These are phyloP conservation scores for Mitragyna speciosa DNA, from an alignment of 257 asterid genomes.

Conservation along the genomic window DNA sequence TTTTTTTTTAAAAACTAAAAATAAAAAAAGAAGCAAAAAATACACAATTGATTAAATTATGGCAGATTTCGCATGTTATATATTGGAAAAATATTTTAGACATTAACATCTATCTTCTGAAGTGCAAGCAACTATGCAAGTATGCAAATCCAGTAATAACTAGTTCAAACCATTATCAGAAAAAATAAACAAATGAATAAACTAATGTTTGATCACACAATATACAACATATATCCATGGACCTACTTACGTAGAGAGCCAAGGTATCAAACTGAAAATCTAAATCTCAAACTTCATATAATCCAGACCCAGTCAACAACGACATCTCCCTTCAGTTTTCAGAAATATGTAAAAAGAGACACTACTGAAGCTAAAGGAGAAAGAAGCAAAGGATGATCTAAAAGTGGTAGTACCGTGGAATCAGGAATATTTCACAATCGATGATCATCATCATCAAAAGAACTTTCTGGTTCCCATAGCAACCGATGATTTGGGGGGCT, in stretches of 20 bases:
- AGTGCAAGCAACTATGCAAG: not conserved
- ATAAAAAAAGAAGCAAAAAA: too few relatives aligned
- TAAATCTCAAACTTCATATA: not conserved
- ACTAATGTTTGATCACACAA: not conserved
- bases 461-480: conserved; percentile 22
- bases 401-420: conserved; percentile 8
- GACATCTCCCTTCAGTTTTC: not conserved
- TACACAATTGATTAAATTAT: not conserved
- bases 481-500: conserved; percentile 7
- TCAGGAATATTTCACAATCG: not conserved
- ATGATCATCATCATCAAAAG: conserved; percentile 14
- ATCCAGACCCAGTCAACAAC: not conserved
- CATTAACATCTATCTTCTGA: not conserved
- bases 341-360: not conserved
- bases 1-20: too few relatives aligned
- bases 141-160: not conserved
- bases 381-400: not conserved
- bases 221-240: not conserved
- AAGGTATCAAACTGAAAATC: not conserved
- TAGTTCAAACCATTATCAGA: not conserved
- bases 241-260: not conserved
- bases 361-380: conserved; percentile 9
- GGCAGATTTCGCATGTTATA: not conserved
- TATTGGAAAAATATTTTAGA: not conserved
- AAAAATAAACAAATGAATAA: not conserved